Evolutionary conservation across 371 early-diverging fungal genomes (phyloP).

Genomic region (Actinomucor elegans): DNA sequence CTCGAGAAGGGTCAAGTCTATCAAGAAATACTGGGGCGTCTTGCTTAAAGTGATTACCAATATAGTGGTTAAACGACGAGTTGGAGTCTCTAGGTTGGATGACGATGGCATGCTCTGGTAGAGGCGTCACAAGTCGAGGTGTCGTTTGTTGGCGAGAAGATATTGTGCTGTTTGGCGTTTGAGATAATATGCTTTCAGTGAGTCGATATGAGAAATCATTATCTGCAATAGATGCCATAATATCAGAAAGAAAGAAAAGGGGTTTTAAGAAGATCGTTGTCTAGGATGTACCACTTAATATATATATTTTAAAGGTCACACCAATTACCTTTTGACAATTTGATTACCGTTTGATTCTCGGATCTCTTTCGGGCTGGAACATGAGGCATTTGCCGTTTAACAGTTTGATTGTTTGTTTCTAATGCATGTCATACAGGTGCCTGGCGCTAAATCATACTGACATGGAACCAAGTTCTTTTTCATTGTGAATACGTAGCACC

Average conservation of each 20-base stretch:
- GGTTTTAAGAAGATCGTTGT: not conserved
- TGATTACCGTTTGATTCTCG: slow-evolving; percentile 1
- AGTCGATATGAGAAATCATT: slow-evolving; percentile 15
- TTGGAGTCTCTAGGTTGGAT: slow-evolving; percentile 5
- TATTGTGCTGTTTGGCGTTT: slow-evolving; percentile 2
- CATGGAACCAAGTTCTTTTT: too few species aligned
- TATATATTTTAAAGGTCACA: slow-evolving; percentile 5
- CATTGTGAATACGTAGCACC: too few species aligned
- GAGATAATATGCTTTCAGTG: slow-evolving; percentile 19
- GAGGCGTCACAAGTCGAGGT: slow-evolving; percentile 6
- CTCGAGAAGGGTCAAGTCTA: not conserved
- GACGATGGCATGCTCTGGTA: slow-evolving; percentile 6
- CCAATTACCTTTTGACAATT: slow-evolving; percentile 6
- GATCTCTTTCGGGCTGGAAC: not conserved
- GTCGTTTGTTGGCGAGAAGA: not conserved
- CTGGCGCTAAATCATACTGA: too few species aligned
- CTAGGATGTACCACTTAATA: not conserved
- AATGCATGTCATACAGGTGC: too few species aligned
- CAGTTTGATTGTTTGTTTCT: too few species aligned
- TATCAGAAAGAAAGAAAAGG: not conserved
- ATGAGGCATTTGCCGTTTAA: too few species aligned
- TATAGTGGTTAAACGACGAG: slow-evolving; percentile 13
- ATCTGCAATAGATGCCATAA: not conserved
- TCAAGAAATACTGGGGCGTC: slow-evolving; percentile 12
- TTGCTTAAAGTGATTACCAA: slow-evolving; percentile 13